Evolutionary conservation across 2,329 filamentous ascomycete genomes (phyloP), one percentile per base, ranked within the genome.

Genomic region (Rosellinia necatrix): DNA sequence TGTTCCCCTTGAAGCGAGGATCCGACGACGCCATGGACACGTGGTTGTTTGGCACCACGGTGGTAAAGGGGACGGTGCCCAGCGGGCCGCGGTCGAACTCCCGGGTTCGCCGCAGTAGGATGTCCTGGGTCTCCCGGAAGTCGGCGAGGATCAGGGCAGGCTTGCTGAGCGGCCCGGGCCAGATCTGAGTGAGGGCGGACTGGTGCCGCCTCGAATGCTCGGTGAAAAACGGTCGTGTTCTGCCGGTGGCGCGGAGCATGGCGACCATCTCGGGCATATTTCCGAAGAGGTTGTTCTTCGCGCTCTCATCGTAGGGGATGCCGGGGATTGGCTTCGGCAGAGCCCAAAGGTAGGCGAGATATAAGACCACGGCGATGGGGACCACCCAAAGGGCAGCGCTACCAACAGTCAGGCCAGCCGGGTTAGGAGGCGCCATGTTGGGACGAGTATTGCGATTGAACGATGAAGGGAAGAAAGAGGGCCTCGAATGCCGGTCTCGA

Each of bases 141-240:
- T 73, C 69, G 9, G 70, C 59, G 6, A 75, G 53, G 9, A 75
- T 61, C 6, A 75, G 59, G 6, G 58, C 62, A 2, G 73, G 72
- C 46, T 63, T 65, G 15, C 59, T 54, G 19, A 74, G 66, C 0
- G 72, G 72, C 24, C 63, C 55, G 10, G 72, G 50, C 49, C 74
- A 75, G 41, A 73, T 49, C 38, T 76, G 74, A 2, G 67, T 58
- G 9, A 75, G 56, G 2, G 70, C 68, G 0, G 68, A 63, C 12
- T 60, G 38, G 30, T 61, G 62, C 10, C 48, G 53, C 22, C 19
- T 25, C 10, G 47, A 19, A 30, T 66, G 61, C 2, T 44, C 34
- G 15, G 32, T 37, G 24, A 68, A 52, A 52, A 60, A 67, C 25
- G 56, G 38, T 3, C 57, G 49, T 8, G 58, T 35, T 13, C 44